Evolutionary conservation across 495 filamentous ascomycete genomes (phyloP), one percentile per base, ranked within the genome.

Genomic region (Aspergillus steynii): DNA sequence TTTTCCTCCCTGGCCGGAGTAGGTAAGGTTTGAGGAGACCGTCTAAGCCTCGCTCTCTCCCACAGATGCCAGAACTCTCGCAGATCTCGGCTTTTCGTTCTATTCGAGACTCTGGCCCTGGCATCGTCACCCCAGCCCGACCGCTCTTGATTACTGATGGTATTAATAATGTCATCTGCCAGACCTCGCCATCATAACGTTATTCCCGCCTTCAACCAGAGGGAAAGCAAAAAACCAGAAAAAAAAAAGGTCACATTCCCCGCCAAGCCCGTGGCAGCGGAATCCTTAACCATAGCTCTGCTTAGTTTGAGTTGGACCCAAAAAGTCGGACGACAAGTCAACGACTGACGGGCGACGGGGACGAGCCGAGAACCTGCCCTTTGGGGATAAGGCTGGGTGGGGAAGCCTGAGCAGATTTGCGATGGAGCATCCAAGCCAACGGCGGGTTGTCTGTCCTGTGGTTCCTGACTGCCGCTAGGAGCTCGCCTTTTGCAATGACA

Each of bases 221-320:
- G 1, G 6, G 6, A 34, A 7, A 7, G 5, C 6, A 3, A 7
- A 4, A 4, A 37, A 5, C 37, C 37, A 14, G 9, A 42, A 15
- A 14, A 10, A 8, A 1, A 15, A 14, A 42, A 42, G 37, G 31
- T 34, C 31, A 34, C 31, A 9, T 7, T 20, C 31, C 12, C 37
- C 37, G 37, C 37, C 37, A 42, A 42, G 37, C 9, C 37, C 7
- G 37, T 42, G 37, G 37, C 37, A 42, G 32, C 26, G 50, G 50
- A 58, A 53, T 63, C 62, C 58, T 64, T 58, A 64, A 55, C 62
- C 62, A 59, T 31, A 58, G 55, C 55, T 64, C 27, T 50, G 53
- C 48, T 46, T 37, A 61, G 56, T 53, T 46, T 55, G 31, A 61
- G 29, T 31, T 15, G 27, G 52, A 31, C 52, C n/a, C 37, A 15